phyloP scores from a whole-genome alignment of 805 yeast species.

The Lachancea kluyveri region DNA sequence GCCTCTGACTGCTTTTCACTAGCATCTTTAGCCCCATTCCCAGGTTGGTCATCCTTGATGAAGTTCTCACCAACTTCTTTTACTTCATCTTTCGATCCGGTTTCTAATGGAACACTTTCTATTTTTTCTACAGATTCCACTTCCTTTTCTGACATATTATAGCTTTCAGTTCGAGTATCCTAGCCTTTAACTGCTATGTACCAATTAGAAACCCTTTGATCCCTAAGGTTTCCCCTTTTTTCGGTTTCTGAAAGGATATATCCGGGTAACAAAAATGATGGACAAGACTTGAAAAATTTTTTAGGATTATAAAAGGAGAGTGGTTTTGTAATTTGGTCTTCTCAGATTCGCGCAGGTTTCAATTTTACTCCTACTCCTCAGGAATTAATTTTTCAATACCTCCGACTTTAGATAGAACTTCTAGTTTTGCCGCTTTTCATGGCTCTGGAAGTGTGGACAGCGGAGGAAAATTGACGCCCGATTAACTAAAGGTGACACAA shows the following conservation, averaged over 20 bases:
- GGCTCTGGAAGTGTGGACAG: conserved; percentile 43
- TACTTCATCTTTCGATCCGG: conserved; percentile 1
- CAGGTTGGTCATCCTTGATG: conserved; percentile 14
- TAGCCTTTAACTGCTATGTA: conserved; percentile 19
- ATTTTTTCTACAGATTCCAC: conserved; percentile 3
- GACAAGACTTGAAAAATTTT: too few relatives aligned
- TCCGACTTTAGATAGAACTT: conserved; percentile 40
- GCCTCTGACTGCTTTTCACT: conserved; percentile 5
- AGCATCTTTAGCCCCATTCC: conserved; percentile 13
- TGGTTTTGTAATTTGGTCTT: too few relatives aligned
- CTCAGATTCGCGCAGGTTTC: too few relatives aligned
- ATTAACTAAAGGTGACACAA: too few relatives aligned
- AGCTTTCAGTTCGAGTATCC: not conserved
- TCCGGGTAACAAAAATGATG: too few relatives aligned
- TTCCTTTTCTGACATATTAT: conserved; percentile 4
- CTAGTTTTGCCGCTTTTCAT: conserved; percentile 27
- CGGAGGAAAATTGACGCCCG: conserved; percentile 38
- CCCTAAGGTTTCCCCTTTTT: too few relatives aligned
- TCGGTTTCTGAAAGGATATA: too few relatives aligned
- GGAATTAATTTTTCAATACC: conserved; percentile 20
- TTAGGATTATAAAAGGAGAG: too few relatives aligned
- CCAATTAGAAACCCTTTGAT: too few relatives aligned
- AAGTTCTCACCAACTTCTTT: conserved; percentile 9
- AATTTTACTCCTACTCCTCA: too few relatives aligned
- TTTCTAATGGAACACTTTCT: not conserved